These are phyloP conservation scores for Kalaharituber pfeilii DNA, from an alignment of 2,329 filamentous ascomycete species.

Conservation along the genomic window DNA sequence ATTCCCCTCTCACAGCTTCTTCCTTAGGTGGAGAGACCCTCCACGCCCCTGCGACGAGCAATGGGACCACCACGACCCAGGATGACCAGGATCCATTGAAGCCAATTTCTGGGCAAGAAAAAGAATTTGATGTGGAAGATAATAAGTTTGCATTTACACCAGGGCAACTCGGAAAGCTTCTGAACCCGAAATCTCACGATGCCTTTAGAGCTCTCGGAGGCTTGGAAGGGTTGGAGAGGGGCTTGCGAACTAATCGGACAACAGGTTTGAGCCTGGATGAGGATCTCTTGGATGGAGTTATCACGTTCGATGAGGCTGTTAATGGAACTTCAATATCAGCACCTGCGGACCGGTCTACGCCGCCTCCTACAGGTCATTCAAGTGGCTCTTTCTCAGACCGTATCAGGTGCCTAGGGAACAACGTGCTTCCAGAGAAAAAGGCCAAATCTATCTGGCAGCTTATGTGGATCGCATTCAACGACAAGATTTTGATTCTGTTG, in stretches of 20 bases:
- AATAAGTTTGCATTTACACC: constrained; percentile 76
- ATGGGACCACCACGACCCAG: neutral
- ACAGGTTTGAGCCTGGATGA: constrained; percentile 67
- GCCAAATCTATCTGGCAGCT: constrained; percentile 54
- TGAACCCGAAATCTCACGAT: constrained; percentile 71
- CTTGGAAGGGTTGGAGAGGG: constrained; percentile 58
- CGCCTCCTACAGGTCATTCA: constrained; percentile 8
- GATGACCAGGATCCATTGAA: constrained; percentile 43
- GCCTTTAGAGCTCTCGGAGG: constrained; percentile 72
- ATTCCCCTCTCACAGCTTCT: neutral
- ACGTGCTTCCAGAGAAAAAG: constrained; percentile 55
- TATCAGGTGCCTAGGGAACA: constrained; percentile 54
- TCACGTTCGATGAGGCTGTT: constrained; percentile 49
- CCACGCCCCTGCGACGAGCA: neutral
- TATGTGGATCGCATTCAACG: constrained; percentile 71
- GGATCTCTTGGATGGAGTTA: constrained; percentile 41
- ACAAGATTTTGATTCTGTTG: constrained; percentile 60
- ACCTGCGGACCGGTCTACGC: constrained; percentile 8
- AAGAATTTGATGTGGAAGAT: constrained; percentile 55
- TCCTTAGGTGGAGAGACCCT: neutral
- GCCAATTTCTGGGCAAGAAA: constrained; percentile 58
- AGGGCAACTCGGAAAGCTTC: constrained; percentile 69
- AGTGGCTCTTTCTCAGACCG: constrained; percentile 40
- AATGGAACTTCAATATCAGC: neutral
- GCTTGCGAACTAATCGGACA: constrained; percentile 53